Evolutionary conservation across 805 yeast genomes (phyloP).

Genomic region (Metschnikowia lochheadii): DNA sequence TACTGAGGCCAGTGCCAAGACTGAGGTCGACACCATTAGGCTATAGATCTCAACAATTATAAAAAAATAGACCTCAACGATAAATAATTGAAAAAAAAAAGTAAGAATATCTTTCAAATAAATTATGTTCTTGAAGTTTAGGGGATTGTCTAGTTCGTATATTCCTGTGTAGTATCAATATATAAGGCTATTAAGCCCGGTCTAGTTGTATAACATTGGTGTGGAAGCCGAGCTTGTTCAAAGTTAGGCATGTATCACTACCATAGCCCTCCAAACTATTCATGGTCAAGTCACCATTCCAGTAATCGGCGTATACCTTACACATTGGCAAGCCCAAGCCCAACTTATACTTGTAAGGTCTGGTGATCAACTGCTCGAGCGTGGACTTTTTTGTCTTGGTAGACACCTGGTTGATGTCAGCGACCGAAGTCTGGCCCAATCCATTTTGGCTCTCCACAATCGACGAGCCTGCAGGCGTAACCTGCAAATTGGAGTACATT

Average conservation of each 20-base stretch:
- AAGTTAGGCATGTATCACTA: slow-evolving; percentile 75
- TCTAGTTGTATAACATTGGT: slow-evolving; percentile 64
- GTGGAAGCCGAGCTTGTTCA: slow-evolving; percentile 73
- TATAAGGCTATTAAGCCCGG: slow-evolving; percentile 45
- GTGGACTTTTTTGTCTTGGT: slow-evolving; percentile 45
- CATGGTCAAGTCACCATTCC: slow-evolving; percentile 89
- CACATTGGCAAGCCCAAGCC: slow-evolving; percentile 94
- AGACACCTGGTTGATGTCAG: slow-evolving; percentile 30
- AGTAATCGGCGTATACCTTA: slow-evolving; percentile 88
- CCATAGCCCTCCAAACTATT: slow-evolving; percentile 89
- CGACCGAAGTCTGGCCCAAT: slow-evolving; percentile 40
- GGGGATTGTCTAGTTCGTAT: neutral
- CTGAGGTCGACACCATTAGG: too few relatives aligned
- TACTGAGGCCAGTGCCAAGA: neutral
- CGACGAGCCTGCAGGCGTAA: slow-evolving; percentile 39
- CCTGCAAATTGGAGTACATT: slow-evolving; percentile 38
- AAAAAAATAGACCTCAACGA: too few relatives aligned
- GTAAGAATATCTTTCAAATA: too few relatives aligned
- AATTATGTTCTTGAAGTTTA: too few relatives aligned
- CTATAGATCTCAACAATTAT: too few relatives aligned
- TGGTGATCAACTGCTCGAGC: slow-evolving; percentile 57
- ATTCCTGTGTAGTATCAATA: neutral
- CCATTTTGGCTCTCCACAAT: slow-evolving; percentile 24
- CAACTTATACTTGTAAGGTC: slow-evolving; percentile 70
- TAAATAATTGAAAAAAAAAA: too few relatives aligned